A percentile compares a stretch with the other conserved stretches of the same genome.
Evolutionary conservation across 1,284 basidiomycete species (phyloP).

Genomic region (Papiliotrema flavescens): DNA sequence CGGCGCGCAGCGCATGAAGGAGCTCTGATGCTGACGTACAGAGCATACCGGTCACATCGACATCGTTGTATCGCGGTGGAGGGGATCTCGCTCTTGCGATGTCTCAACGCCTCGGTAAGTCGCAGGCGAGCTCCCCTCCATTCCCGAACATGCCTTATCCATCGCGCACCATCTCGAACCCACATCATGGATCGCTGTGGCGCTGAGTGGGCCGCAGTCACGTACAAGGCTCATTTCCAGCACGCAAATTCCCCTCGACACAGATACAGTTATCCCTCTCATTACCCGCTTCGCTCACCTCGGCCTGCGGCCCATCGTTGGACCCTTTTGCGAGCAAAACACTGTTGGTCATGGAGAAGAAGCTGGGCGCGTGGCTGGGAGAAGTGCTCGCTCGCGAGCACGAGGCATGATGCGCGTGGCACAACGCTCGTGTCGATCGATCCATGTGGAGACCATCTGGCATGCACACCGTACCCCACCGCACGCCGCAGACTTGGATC

Average conservation of each 20-base stretch:
- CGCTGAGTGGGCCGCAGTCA: too few relatives aligned
- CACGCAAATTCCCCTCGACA: slow-evolving; percentile 36
- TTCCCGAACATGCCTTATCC: too few relatives aligned
- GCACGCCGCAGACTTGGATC: too few relatives aligned
- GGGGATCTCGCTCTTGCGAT: slow-evolving; percentile 67
- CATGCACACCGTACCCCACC: too few relatives aligned
- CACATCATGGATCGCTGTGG: too few relatives aligned
- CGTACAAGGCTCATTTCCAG: slow-evolving; percentile 10
- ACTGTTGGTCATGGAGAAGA: slow-evolving; percentile 45
- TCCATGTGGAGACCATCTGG: too few relatives aligned
- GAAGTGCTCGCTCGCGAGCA: slow-evolving; percentile 14
- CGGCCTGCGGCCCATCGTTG: slow-evolving; percentile 25
- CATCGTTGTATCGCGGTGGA: slow-evolving; percentile 62
- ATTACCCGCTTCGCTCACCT: slow-evolving; percentile 30
- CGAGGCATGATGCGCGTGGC: neutral
- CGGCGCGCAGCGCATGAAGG: neutral
- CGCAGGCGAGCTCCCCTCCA: too few relatives aligned
- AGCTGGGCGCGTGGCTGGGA: slow-evolving; percentile 33
- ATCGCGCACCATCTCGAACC: too few relatives aligned
- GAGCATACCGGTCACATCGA: slow-evolving; percentile 56
- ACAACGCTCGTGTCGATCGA: neutral
- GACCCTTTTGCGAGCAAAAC: slow-evolving; percentile 40
- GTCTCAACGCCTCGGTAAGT: slow-evolving; percentile 72
- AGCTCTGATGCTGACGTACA: slow-evolving; percentile 11
- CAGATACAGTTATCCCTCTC: slow-evolving; percentile 46